Evolutionary conservation across 2,329 filamentous ascomycete species (phyloP), one percentile per base, ranked within the genome.

Genomic region (Trichophyton mentagrophytes): DNA sequence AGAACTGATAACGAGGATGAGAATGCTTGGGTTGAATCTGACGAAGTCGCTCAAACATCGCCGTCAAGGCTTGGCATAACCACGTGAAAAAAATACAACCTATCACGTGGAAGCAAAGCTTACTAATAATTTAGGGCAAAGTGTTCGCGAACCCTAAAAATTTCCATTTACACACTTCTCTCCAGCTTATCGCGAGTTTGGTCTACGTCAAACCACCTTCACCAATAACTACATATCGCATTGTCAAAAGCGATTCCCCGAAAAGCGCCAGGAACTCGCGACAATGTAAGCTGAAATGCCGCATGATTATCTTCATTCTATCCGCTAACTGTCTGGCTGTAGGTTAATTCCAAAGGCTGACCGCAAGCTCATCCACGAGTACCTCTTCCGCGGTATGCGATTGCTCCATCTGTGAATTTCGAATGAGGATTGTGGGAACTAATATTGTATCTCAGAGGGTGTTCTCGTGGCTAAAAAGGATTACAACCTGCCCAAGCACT

Each of bases 311-410:
- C 42, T 46, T 22, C 25, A 58, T 61, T 47, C 25, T 38, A 38
- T 30, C 42, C 17, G 55, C 51, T 57, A 58, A 58, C 30, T n/a
- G 46, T 22, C 47, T 2, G 6, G 8, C 36, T 30, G 11, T 70
- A 91, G 88, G 93, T 88, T 99, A 84, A 99, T 99, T 80, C 93
- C 93, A 79, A 97, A 97, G 88, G 88, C 90, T 80, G 93, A 99
- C 84, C 91, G 95, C 84, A 99, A 99, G 89, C 90, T 90, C 88
- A 97, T 99, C 82, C 93, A 99, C 86, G 92, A 92, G 88, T 95
- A 92, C 88, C 89, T 99, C 85, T 95, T 96, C 87, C 87, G 88
- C 74, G 89, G 88, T 90, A 75, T 73, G 76, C 74, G 8, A 51
- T 20, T 66, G 22, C 20, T 20, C 33, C 11, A 42, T 11, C 17